A percentile compares a stretch with the other conserved stretches of the same genome.
phyloP scores from a whole-genome alignment of 2,329 filamentous ascomycete species.

The Epichloe gansuensis region DNA sequence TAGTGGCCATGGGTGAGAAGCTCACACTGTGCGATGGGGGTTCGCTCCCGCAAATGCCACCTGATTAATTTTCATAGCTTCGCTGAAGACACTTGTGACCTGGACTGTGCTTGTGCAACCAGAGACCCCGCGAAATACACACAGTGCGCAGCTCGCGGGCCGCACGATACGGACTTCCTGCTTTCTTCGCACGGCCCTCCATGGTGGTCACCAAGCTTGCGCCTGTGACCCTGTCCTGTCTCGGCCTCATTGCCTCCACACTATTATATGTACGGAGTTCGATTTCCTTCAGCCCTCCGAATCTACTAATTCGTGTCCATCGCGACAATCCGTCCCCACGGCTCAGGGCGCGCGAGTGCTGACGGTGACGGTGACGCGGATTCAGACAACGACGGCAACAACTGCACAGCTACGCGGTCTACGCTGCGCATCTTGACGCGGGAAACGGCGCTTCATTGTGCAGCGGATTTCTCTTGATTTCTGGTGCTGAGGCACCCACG shows the following conservation, averaged over 20 bases:
- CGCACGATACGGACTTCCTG: too few species aligned
- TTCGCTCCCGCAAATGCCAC: neutral
- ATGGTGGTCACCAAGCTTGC: neutral
- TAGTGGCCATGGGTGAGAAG: neutral
- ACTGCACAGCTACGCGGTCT: neutral
- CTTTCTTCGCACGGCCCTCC: neutral
- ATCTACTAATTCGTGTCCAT: constrained; percentile 12
- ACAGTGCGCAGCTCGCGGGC: neutral
- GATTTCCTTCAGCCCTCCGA: constrained; percentile 3
- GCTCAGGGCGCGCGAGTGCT: constrained; percentile 14
- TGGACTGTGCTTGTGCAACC: neutral
- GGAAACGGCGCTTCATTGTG: neutral
- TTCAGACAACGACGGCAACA: constrained; percentile 2
- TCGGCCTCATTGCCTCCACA: constrained; percentile 4
- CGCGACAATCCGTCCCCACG: constrained; percentile 15
- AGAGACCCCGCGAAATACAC: neutral
- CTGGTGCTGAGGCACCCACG: constrained; percentile 6
- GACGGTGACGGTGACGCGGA: constrained; percentile 9
- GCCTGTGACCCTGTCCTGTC: constrained; percentile 3
- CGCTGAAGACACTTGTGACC: neutral
- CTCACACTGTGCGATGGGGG: neutral
- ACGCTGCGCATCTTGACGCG: neutral
- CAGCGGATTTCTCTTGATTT: neutral
- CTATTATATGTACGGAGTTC: neutral
- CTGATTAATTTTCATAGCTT: neutral